A percentile compares a stretch with the other conserved stretches of the same genome.
Conservation (phyloP, 2,329 filamentous ascomycete species). For the Madurella fahalii region DNA sequence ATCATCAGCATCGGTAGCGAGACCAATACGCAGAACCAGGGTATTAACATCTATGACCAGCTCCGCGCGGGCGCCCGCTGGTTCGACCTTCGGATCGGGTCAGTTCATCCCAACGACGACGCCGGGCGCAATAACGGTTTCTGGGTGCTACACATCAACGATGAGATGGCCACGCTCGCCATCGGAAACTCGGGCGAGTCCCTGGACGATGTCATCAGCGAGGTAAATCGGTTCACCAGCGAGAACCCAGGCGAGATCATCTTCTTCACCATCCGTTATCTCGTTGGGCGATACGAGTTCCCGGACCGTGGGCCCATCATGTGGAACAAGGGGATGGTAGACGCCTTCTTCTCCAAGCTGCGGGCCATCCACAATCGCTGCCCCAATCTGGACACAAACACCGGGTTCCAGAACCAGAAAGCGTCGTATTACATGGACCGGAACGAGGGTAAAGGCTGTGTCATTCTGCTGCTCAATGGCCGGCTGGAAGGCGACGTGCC, state of each 20-base stretch:
- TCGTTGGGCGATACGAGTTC: constrained; percentile 36
- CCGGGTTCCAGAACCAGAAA: constrained; percentile 25
- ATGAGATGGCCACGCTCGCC: constrained; percentile 31
- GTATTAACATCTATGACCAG: constrained; percentile 42
- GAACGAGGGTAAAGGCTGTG: constrained; percentile 33
- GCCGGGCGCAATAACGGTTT: constrained; percentile 29
- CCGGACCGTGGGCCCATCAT: constrained; percentile 28
- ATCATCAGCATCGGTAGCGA: constrained; percentile 35
- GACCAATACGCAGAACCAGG: constrained; percentile 44
- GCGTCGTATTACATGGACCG: constrained; percentile 31
- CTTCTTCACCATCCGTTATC: constrained; percentile 43
- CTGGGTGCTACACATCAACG: constrained; percentile 31
- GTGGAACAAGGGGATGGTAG: constrained; percentile 37
- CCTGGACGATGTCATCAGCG: constrained; percentile 39
- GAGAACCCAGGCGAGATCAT: constrained; percentile 43
- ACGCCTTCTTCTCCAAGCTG: constrained; percentile 41
- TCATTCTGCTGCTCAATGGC: constrained; percentile 30
- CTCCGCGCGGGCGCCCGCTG: constrained; percentile 43
- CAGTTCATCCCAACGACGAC: constrained; percentile 30
- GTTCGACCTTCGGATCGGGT: constrained; percentile 45
- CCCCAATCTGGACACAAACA: constrained; percentile 25
- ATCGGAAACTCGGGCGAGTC: constrained; percentile 44
- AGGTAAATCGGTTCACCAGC: constrained; percentile 43
- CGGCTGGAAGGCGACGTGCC: constrained; percentile 18
- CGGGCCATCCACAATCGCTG: constrained; percentile 40